Percentiles rank a stretch among this genome's conserved stretches.
Evolutionary conservation across 345 rosid species (phyloP).

Genomic region (Chamaenerion angustifolium): DNA sequence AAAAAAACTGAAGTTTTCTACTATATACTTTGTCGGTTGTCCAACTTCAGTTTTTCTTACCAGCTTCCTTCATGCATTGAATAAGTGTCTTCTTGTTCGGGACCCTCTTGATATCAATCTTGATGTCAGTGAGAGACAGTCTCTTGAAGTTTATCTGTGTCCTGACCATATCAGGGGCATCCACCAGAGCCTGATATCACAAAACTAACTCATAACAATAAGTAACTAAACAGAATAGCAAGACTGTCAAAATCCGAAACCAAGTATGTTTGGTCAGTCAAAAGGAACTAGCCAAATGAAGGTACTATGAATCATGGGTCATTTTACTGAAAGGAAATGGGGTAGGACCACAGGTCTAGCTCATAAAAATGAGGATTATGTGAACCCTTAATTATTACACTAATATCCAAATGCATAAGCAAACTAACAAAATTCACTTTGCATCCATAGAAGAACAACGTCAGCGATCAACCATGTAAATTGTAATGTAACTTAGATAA

Average conservation of each 20-base stretch:
- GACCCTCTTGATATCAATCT: constrained; percentile 60
- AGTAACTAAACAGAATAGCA: not conserved
- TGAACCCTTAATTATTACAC: too few relatives aligned
- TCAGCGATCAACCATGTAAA: too few relatives aligned
- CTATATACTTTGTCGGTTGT: not conserved
- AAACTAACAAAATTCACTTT: too few relatives aligned
- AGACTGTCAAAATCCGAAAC: not conserved
- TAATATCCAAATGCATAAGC: too few relatives aligned
- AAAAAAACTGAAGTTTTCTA: not conserved
- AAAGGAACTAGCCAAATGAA: too few relatives aligned
- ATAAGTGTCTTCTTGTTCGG: constrained; percentile 74
- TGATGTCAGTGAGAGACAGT: constrained; percentile 74
- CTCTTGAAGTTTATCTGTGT: constrained; percentile 92
- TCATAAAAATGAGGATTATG: too few relatives aligned
- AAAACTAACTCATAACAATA: not conserved
- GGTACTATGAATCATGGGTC: too few relatives aligned
- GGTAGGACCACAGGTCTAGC: too few relatives aligned
- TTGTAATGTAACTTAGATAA: too few relatives aligned
- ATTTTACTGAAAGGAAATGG: too few relatives aligned
- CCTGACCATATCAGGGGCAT: constrained; percentile 89
- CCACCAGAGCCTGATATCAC: constrained; percentile 62
- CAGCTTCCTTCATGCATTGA: constrained; percentile 90
- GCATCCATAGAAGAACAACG: too few relatives aligned
- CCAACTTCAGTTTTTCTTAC: constrained; percentile 20
- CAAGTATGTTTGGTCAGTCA: too few relatives aligned